These are phyloP conservation scores for Otatea glauca DNA, from an alignment of 176 grass and related monocot genomes.

Conservation along the genomic window DNA sequence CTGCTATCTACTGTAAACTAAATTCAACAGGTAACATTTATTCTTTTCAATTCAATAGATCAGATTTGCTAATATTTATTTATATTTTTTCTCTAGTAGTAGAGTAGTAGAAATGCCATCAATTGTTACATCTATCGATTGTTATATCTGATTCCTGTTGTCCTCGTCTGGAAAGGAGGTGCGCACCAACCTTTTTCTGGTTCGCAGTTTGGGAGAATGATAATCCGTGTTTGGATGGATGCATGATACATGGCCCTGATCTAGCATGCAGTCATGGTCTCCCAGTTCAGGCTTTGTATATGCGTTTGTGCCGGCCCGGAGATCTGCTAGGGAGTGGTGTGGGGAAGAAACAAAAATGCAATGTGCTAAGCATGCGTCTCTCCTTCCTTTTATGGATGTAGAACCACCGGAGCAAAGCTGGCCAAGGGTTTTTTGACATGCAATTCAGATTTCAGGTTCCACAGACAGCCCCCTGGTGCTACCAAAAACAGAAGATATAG, in stretches of 20 bases:
- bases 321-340: background rate
- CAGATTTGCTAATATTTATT: no score
- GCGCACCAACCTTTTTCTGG: background rate
- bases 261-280: background rate
- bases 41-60: no score
- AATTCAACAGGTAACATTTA: no score
- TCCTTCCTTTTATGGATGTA: background rate
- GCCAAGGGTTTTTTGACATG: slow-evolving; percentile 16
- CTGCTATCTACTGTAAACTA: no score
- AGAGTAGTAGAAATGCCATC: no score
- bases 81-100: no score
- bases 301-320: background rate
- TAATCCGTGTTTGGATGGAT: background rate
- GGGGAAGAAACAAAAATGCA: background rate
- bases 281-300: background rate
- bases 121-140: no score
- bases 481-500: no score
- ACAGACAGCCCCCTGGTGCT: no score
- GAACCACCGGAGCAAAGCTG: background rate
- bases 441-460: background rate
- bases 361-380: background rate
- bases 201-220: background rate
- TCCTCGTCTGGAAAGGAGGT: slow-evolving; percentile 14
- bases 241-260: background rate
- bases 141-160: no score